Evolutionary conservation across 192 early-diverging fungal genomes (phyloP), one percentile per base, ranked within the genome.

Genomic region (Backusella circina): DNA sequence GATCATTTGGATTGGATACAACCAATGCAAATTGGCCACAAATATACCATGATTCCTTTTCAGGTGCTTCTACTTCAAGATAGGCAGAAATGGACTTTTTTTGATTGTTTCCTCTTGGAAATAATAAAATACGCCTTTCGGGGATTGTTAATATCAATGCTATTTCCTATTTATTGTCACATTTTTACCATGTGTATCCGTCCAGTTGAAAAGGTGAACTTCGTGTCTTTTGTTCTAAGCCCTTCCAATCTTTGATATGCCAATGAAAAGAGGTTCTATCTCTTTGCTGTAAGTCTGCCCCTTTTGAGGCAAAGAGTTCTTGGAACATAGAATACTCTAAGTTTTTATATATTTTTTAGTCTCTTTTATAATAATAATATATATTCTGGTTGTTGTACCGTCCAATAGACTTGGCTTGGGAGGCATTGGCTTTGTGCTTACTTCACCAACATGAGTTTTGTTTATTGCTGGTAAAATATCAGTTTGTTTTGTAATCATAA

Each of bases 81-180:
- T 96, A 99, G 54, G 93, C 86, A 13, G 96, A 95, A 23, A 95
- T 82, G 0, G 75, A 81, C 32, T 97, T 93, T 0, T 64, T 71
- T 32, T 77, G 83, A 36, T 89, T 88, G 83, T 98, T 98, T 47
- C 98, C 98, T 26, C 85, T 89, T 36, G 98, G 96, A 81, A 99
- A 99, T 31, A 98, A 77, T 1, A 98, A 85, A 18, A 99, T 70
- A 35, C 77, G 71, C 77, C 77, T 78, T 35, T n/a, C n/a, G n/a
- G n/a, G 6, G 38, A 2, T 31, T 47, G 5, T 30, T n/a, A 8
- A 6, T n/a, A 0, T 31, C 13, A 18, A 8, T 66, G n/a, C 13
- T 23, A 39, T 31, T 39, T 67, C 26, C n/a, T 57, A 12, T 28
- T 23, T 57, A 57, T 57, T 23, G 8, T 3, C 12, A 13, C 12